phyloP scores from a whole-genome alignment of 192 early-diverging fungal species.

The Coemansia aciculifera region DNA sequence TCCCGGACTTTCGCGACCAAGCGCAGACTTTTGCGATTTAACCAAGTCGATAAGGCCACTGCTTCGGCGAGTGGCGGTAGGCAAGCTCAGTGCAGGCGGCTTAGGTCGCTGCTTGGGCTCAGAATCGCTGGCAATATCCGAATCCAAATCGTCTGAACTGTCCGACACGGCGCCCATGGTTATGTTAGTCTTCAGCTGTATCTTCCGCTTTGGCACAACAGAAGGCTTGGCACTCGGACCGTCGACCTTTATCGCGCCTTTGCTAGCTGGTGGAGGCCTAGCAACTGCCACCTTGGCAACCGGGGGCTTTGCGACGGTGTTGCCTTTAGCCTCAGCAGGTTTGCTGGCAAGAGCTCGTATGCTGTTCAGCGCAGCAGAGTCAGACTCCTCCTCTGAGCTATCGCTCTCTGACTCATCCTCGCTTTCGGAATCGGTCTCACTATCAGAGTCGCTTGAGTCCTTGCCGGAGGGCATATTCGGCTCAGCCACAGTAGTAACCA shows the following conservation, averaged over 20 bases:
- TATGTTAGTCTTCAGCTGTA: slow-evolving; percentile 21
- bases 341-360: background rate
- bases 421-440: slow-evolving; percentile 3
- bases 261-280: background rate
- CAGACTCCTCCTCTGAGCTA: slow-evolving; percentile 15
- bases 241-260: background rate
- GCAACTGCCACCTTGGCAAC: background rate
- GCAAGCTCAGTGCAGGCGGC: slow-evolving; percentile 35
- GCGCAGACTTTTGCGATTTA: slow-evolving; percentile 15
- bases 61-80: background rate
- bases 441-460: slow-evolving; percentile 1
- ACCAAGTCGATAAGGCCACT: slow-evolving; percentile 33
- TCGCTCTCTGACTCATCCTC: slow-evolving; percentile 22
- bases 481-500: background rate
- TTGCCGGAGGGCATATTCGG: background rate
- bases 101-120: slow-evolving; percentile 17
- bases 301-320: background rate
- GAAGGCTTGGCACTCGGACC: background rate
- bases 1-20: slow-evolving; percentile 21
- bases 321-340: background rate
- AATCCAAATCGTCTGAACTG: slow-evolving; percentile 19
- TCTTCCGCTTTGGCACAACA: slow-evolving; percentile 21
- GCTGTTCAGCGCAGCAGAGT: background rate
- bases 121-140: slow-evolving; percentile 17
- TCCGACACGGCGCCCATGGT: background rate